A percentile compares a stretch with the other conserved stretches of the same genome.
These are phyloP conservation scores for Pseudogymnoascus sp. DNA, from an alignment of 2,329 filamentous ascomycete species.

Conservation along the genomic window DNA sequence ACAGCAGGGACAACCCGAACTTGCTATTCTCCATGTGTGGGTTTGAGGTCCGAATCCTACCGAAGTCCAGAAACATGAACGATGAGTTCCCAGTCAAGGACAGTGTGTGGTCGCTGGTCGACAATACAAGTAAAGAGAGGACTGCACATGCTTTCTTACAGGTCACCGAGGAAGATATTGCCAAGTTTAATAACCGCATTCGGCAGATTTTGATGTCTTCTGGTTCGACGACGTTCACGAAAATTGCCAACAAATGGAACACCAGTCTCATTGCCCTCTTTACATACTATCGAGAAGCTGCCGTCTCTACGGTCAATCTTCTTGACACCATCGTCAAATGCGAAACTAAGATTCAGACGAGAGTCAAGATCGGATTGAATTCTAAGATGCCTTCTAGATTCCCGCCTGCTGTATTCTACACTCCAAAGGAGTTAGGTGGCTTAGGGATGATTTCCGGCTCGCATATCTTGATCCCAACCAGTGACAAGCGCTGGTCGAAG, in stretches of 20 bases:
- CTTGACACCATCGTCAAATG: constrained; percentile 98
- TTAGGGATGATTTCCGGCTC: constrained; percentile 98
- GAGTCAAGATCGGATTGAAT: constrained; percentile 97
- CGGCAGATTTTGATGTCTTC: constrained; percentile 98
- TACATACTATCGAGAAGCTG: constrained; percentile 96
- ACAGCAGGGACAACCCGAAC: constrained; percentile 96
- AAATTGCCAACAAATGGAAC: constrained; percentile 99
- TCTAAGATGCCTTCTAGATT: constrained; percentile 99
- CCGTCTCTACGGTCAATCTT: constrained; percentile 87
- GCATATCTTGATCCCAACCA: constrained; percentile 93
- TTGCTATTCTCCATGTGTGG: constrained; percentile 95
- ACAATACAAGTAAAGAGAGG: constrained; percentile 93
- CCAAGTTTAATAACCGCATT: constrained; percentile 98
- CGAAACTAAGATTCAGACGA: constrained; percentile 97
- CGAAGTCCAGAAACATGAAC: constrained; percentile 88
- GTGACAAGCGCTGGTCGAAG: constrained; percentile 96
- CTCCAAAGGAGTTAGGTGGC: constrained; percentile 93
- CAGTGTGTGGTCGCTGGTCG: constrained; percentile 94
- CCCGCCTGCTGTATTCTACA: constrained; percentile 97
- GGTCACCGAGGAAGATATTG: constrained; percentile 94
- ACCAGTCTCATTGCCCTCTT: constrained; percentile 94
- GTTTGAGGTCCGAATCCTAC: constrained; percentile 92
- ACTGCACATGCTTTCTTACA: constrained; percentile 96
- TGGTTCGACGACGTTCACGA: constrained; percentile 97
- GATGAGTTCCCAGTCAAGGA: constrained; percentile 97